phyloP scores from a whole-genome alignment of 208 protist species.

The Trypanosoma avium region DNA sequence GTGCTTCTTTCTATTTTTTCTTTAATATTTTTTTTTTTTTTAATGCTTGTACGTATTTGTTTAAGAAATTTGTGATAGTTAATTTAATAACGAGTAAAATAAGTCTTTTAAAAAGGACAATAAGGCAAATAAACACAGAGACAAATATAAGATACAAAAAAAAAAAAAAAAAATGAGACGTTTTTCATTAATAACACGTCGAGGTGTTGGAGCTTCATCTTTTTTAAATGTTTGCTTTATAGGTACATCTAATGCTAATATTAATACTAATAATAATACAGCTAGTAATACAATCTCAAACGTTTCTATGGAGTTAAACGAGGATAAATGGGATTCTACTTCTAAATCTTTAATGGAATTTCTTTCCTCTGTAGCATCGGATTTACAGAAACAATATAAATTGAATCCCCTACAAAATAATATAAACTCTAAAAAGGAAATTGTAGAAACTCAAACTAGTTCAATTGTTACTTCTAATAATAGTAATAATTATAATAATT shows the following conservation, averaged over 20 bases:
- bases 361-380: slow-evolving; percentile 1
- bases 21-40: too few relatives aligned
- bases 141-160: neutral
- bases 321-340: neutral
- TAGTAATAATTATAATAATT: too few relatives aligned
- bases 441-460: too few relatives aligned
- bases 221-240: neutral
- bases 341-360: neutral
- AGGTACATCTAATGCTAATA: neutral
- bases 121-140: neutral
- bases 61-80: too few relatives aligned
- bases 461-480: too few relatives aligned
- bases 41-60: too few relatives aligned
- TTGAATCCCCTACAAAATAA: too few relatives aligned
- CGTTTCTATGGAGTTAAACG: neutral
- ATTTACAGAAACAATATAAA: neutral
- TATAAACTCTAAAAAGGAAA: too few relatives aligned
- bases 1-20: too few relatives aligned
- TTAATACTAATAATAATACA: neutral
- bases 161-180: slow-evolving; percentile 4
- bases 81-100: too few relatives aligned
- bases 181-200: neutral
- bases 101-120: too few relatives aligned
- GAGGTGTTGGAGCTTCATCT: neutral
- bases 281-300: too few relatives aligned